Base-by-base conservation (phyloP, 2,329 filamentous ascomycete genomes). In the Chalaropsis ovoidea region DNA sequence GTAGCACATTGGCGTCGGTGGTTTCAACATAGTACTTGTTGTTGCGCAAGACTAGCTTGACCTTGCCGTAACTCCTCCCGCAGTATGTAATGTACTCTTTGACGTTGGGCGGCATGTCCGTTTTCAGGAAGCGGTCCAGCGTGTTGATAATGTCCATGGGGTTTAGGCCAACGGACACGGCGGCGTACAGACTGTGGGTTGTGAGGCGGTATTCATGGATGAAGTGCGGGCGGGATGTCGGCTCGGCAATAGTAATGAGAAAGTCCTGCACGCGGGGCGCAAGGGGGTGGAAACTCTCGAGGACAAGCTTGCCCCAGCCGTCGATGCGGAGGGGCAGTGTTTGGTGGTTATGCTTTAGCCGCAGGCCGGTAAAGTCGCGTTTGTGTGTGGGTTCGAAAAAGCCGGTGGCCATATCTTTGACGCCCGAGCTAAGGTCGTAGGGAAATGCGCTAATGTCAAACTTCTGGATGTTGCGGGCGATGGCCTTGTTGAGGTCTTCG, bases 1-100 rank as follows among this genome's bases (percentile, higher is more conserved):
- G 90, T 66, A 97, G 80, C 73, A 96, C 89, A 11, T 86, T 81
- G 13, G 91, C 87, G 74, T 97, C 93, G 22, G 89, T 87, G 71
- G 89, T 96, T 76, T 99, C 94, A 68, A 97, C 86, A 71, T 88
- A 96, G 75, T 95, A 96, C 70, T 90, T 89, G 69, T 93, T 97
- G 71, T 96, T 89, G 75, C 96, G 95, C 69, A 97, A 76, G 56
- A 97, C 94, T 64, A 97, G 83, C 75, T 96, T 94, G 65, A 96
- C 91, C 76, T 96, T 97, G 69, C 94, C 94, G 73, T 94, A 97
- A 63, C 89, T 94, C 69, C 89, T 86, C 5, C 91, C 95, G 69
- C 90, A 94, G 68, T 85, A 85, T 31, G 76, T 77, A 69, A 93
- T 93, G 74, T 93, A 96, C 8, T 84, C 79, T 68, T 86, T 83